Evolutionary conservation across 208 protist species (phyloP).

Genomic region (Wallacemonas sp.): DNA sequence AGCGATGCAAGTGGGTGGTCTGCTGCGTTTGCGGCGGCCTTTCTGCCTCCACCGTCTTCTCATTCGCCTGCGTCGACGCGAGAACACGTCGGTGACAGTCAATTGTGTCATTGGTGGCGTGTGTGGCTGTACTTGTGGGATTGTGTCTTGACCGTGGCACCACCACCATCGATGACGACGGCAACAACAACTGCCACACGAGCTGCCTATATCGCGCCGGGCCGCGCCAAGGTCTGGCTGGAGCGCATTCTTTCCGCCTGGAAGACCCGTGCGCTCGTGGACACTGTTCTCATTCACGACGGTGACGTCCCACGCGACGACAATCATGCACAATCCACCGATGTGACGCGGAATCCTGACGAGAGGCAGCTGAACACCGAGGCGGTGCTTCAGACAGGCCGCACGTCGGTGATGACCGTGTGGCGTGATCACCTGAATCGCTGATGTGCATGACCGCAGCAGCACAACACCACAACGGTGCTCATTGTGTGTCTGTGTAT

Average conservation of each 20-base stretch:
- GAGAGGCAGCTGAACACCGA: background rate
- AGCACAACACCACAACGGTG: too few relatives aligned
- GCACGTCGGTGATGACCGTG: background rate
- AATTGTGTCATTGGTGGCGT: conserved; percentile 32
- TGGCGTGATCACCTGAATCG: background rate
- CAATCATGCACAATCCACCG: background rate
- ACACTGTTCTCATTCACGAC: background rate
- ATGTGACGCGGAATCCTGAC: background rate
- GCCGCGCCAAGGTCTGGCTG: conserved; percentile 23
- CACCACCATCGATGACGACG: background rate
- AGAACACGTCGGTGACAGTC: conserved; percentile 22
- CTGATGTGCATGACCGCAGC: too few relatives aligned
- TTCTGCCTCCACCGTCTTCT: conserved; percentile 21
- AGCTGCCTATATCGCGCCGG: conserved; percentile 6
- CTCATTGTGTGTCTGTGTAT: too few relatives aligned
- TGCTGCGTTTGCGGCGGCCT: background rate
- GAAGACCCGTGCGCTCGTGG: background rate
- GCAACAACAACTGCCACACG: background rate
- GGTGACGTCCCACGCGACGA: background rate
- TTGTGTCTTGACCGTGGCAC: conserved; percentile 40
- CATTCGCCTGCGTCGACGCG: conserved; percentile 15
- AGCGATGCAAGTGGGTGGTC: background rate
- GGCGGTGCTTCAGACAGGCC: background rate
- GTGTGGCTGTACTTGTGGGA: conserved; percentile 71
- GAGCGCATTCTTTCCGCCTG: background rate